Evolutionary conservation across 164 flowering plant species (phyloP).

Genomic region (Macadamia tetraphylla): DNA sequence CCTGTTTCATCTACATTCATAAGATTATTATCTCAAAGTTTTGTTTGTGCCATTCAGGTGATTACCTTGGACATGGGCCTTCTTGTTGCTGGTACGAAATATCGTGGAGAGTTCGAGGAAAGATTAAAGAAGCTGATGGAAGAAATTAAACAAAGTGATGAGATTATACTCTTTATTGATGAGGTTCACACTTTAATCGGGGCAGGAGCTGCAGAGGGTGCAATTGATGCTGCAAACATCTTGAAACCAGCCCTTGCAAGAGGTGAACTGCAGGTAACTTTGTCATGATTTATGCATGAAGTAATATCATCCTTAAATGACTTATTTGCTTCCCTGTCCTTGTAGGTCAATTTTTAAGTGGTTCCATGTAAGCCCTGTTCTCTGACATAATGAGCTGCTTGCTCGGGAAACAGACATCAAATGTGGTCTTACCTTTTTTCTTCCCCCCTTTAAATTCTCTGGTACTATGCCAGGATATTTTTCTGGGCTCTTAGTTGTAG

Average conservation of each 20-base stretch:
- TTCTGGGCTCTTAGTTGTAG: too few species aligned
- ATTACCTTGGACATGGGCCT: constrained; percentile 66
- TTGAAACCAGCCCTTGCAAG: constrained; percentile 76
- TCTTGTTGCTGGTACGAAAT: constrained; percentile 62
- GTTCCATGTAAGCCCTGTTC: too few species aligned
- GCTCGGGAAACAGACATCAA: too few species aligned
- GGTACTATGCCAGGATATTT: too few species aligned
- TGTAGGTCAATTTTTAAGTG: too few species aligned
- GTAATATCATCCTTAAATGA: background rate
- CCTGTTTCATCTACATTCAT: too few species aligned
- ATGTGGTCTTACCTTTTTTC: too few species aligned
- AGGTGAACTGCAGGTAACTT: constrained; percentile 63
- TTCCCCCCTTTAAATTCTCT: too few species aligned
- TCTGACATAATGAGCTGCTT: too few species aligned
- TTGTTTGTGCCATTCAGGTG: constrained; percentile 31
- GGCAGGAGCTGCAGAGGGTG: constrained; percentile 70
- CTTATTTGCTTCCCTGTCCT: background rate
- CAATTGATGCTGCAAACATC: constrained; percentile 74
- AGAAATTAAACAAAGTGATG: constrained; percentile 65
- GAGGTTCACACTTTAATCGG: constrained; percentile 73
- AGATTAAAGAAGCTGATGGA: constrained; percentile 58
- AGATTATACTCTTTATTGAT: constrained; percentile 63
- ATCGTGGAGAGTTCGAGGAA: constrained; percentile 71
- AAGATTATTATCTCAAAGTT: background rate
- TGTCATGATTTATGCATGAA: background rate